phyloP scores from a whole-genome alignment of 257 asterid genomes.

The Ophiorrhiza pumila region DNA sequence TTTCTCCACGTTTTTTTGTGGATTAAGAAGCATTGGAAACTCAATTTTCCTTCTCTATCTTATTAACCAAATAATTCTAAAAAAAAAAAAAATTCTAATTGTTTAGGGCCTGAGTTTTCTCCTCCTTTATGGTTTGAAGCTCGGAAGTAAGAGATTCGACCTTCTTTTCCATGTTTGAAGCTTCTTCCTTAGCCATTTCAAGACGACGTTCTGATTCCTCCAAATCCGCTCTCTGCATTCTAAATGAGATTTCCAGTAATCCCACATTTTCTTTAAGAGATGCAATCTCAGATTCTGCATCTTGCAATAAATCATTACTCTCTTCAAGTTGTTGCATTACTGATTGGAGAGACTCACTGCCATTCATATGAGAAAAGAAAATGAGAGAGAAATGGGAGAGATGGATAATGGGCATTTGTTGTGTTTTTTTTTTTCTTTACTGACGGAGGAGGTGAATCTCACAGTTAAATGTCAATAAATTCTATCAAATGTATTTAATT shows the following conservation, averaged over 20 bases:
- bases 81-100: too few species aligned
- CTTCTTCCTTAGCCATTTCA: slow-evolving; percentile 56
- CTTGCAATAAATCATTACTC: slow-evolving; percentile 64
- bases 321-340: slow-evolving; percentile 77
- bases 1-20: too few species aligned
- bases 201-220: slow-evolving; percentile 58
- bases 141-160: slow-evolving; percentile 57
- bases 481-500: too few species aligned
- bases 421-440: too few species aligned
- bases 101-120: slow-evolving; percentile 54
- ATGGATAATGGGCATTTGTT: too few species aligned
- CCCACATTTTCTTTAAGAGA: slow-evolving; percentile 72
- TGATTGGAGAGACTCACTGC: slow-evolving; percentile 67
- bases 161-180: slow-evolving; percentile 49
- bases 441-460: too few species aligned
- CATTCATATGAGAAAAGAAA: too few species aligned
- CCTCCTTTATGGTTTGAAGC: slow-evolving; percentile 60
- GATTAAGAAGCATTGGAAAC: too few species aligned
- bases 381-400: too few species aligned
- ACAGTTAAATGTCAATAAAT: too few species aligned
- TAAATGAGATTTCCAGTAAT: slow-evolving; percentile 57
- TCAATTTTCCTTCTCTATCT: slow-evolving; percentile 81
- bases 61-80: too few species aligned
- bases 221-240: slow-evolving; percentile 55
- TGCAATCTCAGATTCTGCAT: slow-evolving; percentile 60